A percentile compares a stretch with the other conserved stretches of the same genome.
phyloP scores from a whole-genome alignment of 305 asterid genomes.

The Ilex paraguariensis region DNA sequence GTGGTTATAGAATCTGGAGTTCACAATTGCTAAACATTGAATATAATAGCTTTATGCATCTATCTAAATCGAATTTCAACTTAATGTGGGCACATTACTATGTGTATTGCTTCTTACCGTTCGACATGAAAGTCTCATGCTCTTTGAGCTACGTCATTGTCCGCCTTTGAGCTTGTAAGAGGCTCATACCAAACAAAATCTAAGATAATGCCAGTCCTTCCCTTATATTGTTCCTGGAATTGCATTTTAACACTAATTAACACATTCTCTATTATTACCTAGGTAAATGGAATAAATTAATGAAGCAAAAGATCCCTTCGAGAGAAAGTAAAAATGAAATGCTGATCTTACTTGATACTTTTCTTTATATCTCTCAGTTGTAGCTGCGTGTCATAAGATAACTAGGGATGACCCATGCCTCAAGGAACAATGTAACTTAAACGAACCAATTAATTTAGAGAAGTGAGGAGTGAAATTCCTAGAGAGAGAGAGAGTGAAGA shows the following conservation, averaged over 20 bases:
- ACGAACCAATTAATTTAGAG: no score
- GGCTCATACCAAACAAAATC: conserved; percentile 98
- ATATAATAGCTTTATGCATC: no score
- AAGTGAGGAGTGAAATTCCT: no score
- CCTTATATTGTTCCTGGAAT: conserved; percentile 57
- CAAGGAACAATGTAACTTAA: no score
- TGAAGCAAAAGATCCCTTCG: neutral
- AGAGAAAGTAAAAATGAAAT: neutral
- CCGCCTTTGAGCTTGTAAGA: conserved; percentile 62
- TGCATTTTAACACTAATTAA: neutral
- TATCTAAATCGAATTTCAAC: no score
- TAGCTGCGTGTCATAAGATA: conserved; percentile 67
- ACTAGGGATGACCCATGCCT: no score
- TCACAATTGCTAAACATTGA: no score
- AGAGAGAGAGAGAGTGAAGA: no score
- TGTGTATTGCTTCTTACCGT: conserved; percentile 47
- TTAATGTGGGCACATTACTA: neutral
- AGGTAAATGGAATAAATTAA: no score
- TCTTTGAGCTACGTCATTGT: conserved; percentile 82
- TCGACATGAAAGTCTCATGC: conserved; percentile 87
- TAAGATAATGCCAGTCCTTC: conserved; percentile 78
- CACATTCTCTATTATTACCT: neutral
- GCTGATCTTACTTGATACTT: conserved; percentile 50
- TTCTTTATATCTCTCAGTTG: conserved; percentile 63
- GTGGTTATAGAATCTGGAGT: no score